Base-by-base conservation (phyloP, 2,329 filamentous ascomycete species). In the Leptosphaerulina australis region DNA sequence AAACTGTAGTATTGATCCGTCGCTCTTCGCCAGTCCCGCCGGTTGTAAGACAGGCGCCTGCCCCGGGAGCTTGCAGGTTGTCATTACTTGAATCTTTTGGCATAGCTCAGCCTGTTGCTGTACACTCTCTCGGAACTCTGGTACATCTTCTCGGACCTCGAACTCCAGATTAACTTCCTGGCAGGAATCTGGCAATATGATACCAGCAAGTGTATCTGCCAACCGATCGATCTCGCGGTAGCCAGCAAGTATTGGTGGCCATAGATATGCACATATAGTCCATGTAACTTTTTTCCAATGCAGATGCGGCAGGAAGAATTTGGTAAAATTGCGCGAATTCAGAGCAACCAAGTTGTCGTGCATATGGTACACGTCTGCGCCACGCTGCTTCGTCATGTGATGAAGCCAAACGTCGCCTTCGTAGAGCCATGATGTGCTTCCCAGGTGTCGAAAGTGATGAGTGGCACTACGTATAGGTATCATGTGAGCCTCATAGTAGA, bases 401-500 rank as follows among this genome's bases (percentile, higher is more conserved):
- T 67, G 59, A 1, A 56, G 50, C 53, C 53, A 60, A 12, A 56
- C 45, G 1, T 48, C 41, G 2, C 39, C 51, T 4, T 62, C 55
- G 15, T 59, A 57, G 1, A 49, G 9, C 46, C 44, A 53, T 0
- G 52, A 56, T 18, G 45, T 52, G 14, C 26, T 38, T 0, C 49
- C 51, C 1, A 53, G 39, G 10, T 56, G 35, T 1, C 55, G 22
- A 35, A 60, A 39, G 29, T 67, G 62, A 36, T 69, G 64, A 0
- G 68, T 70, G 0, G 66, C 44, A 31, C 63, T 66, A 15, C 55
- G 50, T 3, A 73, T 29, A 2, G 74, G 73, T 2, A 76, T 67
- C 3, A 66, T 48, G 4, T 63, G 65, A 0, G 74, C 69, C 50
- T 77, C 75, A 15, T 53, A 59, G 54, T 76, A 77, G 20, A 74